A percentile compares a stretch with the other conserved stretches of the same genome.
These are phyloP conservation scores for Sugiyamaella grinbergsii DNA, from an alignment of 1,139 yeast species.

Conservation along the genomic window DNA sequence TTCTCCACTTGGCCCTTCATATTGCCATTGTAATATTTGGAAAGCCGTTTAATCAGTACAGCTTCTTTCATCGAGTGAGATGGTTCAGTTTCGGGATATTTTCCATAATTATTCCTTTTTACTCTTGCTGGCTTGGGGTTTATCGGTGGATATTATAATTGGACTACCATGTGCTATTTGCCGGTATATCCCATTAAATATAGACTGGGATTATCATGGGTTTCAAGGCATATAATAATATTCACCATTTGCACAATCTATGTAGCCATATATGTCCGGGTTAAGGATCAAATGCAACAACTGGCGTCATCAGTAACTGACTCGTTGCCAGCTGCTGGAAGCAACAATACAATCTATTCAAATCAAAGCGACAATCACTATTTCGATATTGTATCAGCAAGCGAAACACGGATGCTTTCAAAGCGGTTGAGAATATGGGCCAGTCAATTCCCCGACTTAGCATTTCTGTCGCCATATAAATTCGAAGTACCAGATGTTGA, in stretches of 20 bases:
- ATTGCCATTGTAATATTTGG: slow-evolving; percentile 48
- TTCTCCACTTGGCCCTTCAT: slow-evolving; percentile 76
- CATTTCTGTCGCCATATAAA: slow-evolving; percentile 13
- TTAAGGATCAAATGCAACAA: slow-evolving; percentile 47
- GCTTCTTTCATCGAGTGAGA: neutral
- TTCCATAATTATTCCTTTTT: slow-evolving; percentile 61
- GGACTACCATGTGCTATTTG: slow-evolving; percentile 74
- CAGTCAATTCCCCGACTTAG: slow-evolving; percentile 27
- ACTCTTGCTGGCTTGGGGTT: slow-evolving; percentile 73
- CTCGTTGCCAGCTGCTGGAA: neutral
- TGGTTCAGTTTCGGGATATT: slow-evolving; percentile 50
- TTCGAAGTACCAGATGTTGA: neutral
- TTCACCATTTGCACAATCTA: slow-evolving; percentile 63
- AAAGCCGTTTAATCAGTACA: slow-evolving; percentile 2
- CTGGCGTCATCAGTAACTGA: slow-evolving; percentile 57
- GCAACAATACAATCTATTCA: neutral
- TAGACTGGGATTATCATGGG: slow-evolving; percentile 73
- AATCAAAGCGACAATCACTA: neutral
- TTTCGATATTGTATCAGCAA: neutral
- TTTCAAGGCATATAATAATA: slow-evolving; percentile 69
- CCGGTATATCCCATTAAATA: slow-evolving; percentile 75
- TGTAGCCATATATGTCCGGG: slow-evolving; percentile 68
- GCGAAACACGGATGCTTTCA: neutral
- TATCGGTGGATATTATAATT: slow-evolving; percentile 44
- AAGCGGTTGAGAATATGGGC: slow-evolving; percentile 7